Evolutionary conservation across 139 green algal species (phyloP).

Genomic region (Coelastrella sp.): DNA sequence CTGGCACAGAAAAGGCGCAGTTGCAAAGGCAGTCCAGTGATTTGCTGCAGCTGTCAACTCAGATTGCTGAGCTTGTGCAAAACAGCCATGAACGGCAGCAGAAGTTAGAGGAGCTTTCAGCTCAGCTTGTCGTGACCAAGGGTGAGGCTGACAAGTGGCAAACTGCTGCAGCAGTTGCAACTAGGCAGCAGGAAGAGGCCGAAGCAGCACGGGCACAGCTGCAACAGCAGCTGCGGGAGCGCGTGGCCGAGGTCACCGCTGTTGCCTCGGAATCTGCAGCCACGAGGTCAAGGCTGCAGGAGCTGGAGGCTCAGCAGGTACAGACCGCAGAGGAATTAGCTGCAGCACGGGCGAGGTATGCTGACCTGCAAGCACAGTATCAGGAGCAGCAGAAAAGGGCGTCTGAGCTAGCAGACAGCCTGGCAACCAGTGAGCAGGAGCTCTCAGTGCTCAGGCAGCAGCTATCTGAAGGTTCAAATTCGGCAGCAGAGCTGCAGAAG

Average conservation of each 20-base stretch:
- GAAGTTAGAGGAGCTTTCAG: constrained; percentile 21
- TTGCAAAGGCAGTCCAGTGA: constrained; percentile 3
- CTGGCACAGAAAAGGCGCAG: background rate
- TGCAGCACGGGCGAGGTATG: background rate
- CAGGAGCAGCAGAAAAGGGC: background rate
- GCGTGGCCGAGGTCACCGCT: background rate
- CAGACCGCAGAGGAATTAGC: background rate
- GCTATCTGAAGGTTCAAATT: background rate
- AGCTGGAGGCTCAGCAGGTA: background rate
- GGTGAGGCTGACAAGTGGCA: constrained; percentile 2
- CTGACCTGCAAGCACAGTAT: background rate
- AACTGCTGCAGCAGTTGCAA: background rate
- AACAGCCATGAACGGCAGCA: constrained; percentile 2
- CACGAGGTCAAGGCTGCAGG: background rate
- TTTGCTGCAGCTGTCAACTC: background rate
- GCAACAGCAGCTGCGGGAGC: constrained; percentile 9
- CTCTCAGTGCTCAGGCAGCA: constrained; percentile 4
- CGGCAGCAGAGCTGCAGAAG: background rate
- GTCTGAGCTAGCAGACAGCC: background rate
- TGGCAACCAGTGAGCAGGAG: constrained; percentile 10
- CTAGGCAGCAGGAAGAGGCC: background rate
- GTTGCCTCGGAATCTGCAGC: background rate
- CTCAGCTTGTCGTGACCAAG: background rate
- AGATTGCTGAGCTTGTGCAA: background rate
- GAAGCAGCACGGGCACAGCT: background rate